Base-by-base conservation (phyloP, 2,329 filamentous ascomycete species). In the Apiospora koreana region DNA sequence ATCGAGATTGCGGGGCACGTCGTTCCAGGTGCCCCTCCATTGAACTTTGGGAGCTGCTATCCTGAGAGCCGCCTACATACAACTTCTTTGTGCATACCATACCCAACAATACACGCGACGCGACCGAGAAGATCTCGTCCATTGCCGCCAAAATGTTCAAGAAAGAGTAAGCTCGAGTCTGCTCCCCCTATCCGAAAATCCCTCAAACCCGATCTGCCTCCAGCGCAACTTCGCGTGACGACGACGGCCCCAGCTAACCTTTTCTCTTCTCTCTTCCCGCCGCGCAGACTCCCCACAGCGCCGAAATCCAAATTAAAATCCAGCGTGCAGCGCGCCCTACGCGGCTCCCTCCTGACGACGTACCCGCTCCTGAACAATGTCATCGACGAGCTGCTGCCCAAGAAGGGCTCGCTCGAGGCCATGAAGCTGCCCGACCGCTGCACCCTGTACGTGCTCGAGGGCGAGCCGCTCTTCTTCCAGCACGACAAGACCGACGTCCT, bases 281-380 rank as follows among this genome's bases (percentile, higher is more conserved):
- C n/a, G 46, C 21, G 6, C 78, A 95, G 93, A 75, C 91, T 97
- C 80, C 85, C 90, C 77, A 84, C 92, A 35, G 90, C 92, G 75
- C 91, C 93, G 70, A 97, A 96, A 85, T 94, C 94, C 76, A 98
- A 98, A 87, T 94, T 98, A 83, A 99, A 98, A 85, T 98, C 95
- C 74, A 97, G 94, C 31, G 94, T 94, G 70, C 95, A 98, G 85
- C 93, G 96, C 78, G 89, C 86, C 74, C 91, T 99, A 77, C 93
- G 96, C 76, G 87, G 91, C 77, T 93, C 93, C 78, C 89, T 98
- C 75, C 86, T 96, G 74, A 87, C 94, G 71, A 93, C 93, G 68
- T 98, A 97, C 83, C 96, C 96, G 2, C 89, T 93, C 68, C 92
- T 98, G 68, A 90, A 91, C 75, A 93, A 94, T 0, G 89, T 94